A percentile compares a stretch with the other conserved stretches of the same genome.
phyloP scores from a whole-genome alignment of 2,329 filamentous ascomycete genomes.

The Teratosphaeria gauchensis region DNA sequence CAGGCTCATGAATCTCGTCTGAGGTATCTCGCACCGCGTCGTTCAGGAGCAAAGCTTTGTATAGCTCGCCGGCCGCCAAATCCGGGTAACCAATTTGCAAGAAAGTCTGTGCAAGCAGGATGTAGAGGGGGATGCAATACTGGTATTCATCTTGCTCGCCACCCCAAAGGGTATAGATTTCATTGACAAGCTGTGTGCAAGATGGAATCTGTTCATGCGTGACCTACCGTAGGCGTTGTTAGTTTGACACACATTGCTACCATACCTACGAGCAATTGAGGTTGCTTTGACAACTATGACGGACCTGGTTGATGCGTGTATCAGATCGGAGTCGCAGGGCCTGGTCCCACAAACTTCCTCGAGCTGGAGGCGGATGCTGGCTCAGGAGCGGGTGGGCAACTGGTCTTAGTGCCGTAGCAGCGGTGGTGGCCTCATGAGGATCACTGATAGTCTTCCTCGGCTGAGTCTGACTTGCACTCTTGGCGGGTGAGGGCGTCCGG shows the following conservation, averaged over 20 bases:
- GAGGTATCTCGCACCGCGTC: constrained; percentile 71
- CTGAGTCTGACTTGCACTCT: neutral
- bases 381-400: neutral
- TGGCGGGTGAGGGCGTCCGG: neutral
- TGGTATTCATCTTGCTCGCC: neutral
- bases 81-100: constrained; percentile 75
- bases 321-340: neutral
- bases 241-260: neutral
- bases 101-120: constrained; percentile 60
- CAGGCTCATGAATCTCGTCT: constrained; percentile 66
- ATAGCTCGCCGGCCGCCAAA: constrained; percentile 80
- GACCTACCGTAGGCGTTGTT: neutral
- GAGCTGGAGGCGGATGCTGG: neutral
- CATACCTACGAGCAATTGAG: neutral
- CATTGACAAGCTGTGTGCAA: neutral
- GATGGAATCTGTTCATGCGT: neutral
- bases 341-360: neutral
- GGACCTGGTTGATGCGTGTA: neutral
- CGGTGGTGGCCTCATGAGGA: neutral
- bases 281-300: neutral
- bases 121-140: constrained; percentile 9
- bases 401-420: neutral
- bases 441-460: neutral
- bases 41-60: constrained; percentile 75
- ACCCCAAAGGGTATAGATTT: neutral